Percentiles rank a stretch among this genome's conserved stretches.
phyloP scores from a whole-genome alignment of 2,329 filamentous ascomycete genomes.

The Clarireedia hainanense region DNA sequence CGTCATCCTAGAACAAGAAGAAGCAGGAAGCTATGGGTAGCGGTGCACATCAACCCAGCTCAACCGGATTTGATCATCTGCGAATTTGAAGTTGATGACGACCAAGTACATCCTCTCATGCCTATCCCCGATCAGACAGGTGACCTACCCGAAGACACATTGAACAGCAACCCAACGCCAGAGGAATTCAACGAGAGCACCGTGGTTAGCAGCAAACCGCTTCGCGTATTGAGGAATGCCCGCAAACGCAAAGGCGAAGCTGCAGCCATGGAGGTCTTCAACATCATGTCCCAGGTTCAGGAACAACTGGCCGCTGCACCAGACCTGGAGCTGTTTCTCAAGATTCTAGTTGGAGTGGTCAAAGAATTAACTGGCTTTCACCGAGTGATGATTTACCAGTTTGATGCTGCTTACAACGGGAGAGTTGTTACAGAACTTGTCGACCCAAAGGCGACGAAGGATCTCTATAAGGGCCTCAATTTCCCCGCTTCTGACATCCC shows the following conservation, averaged over 20 bases:
- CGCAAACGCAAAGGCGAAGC: conserved; percentile 57
- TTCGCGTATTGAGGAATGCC: conserved; percentile 69
- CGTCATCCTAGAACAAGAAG: conserved; percentile 37
- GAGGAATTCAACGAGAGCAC: conserved; percentile 74
- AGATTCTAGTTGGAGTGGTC: conserved; percentile 75
- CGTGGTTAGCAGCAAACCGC: conserved; percentile 63
- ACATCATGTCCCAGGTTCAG: conserved; percentile 86
- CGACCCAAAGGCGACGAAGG: conserved; percentile 69
- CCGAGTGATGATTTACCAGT: conserved; percentile 89
- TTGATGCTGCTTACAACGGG: conserved; percentile 75
- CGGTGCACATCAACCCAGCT: conserved; percentile 65
- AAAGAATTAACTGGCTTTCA: conserved; percentile 89
- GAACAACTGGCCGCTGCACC: conserved; percentile 72
- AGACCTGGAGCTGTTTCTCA: conserved; percentile 65
- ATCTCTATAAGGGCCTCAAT: conserved; percentile 79
- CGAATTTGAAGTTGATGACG: conserved; percentile 83
- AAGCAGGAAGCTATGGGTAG: conserved; percentile 73
- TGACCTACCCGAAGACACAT: conserved; percentile 62
- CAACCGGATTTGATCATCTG: conserved; percentile 70
- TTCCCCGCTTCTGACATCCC: conserved; percentile 89
- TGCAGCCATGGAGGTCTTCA: conserved; percentile 82
- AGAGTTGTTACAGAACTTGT: conserved; percentile 83
- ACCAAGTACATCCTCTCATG: conserved; percentile 58
- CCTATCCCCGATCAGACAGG: conserved; percentile 52
- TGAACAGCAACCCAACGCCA: conserved; percentile 62